Evolutionary conservation across 2,329 filamentous ascomycete genomes (phyloP).

Genomic region (Curvularia sp.): DNA sequence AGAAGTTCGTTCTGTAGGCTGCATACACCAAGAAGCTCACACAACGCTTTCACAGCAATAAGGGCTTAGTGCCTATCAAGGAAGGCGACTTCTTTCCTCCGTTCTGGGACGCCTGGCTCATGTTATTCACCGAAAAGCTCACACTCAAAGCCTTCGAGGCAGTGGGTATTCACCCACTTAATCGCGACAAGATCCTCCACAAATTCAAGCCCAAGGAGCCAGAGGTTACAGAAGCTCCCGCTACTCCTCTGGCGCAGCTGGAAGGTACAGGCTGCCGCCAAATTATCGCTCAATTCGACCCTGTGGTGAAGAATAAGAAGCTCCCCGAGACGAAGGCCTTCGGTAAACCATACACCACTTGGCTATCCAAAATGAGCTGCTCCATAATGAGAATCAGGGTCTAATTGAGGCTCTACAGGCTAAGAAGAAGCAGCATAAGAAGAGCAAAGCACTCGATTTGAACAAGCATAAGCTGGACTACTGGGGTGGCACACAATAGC

Average conservation of each 20-base stretch:
- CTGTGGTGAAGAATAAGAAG: too few relatives aligned
- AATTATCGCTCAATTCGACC: not conserved
- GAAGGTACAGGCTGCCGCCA: not conserved
- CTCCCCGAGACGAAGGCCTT: not conserved
- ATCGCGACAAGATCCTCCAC: not conserved
- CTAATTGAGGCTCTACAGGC: not conserved
- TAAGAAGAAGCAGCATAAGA: not conserved
- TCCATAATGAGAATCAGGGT: not conserved
- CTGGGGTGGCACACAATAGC: not conserved
- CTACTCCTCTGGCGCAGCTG: not conserved
- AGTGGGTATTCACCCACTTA: not conserved
- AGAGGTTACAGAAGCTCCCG: not conserved
- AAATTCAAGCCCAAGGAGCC: not conserved
- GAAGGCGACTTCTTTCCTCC: conserved; percentile 8
- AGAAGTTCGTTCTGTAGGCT: too few relatives aligned
- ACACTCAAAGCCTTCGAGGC: conserved; percentile 1
- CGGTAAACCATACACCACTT: not conserved
- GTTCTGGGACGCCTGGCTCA: conserved; percentile 4
- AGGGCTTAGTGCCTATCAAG: not conserved
- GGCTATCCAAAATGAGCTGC: not conserved
- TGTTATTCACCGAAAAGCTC: not conserved
- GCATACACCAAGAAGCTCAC: not conserved
- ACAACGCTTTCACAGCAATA: not conserved
- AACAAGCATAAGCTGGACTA: not conserved
- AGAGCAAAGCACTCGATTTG: not conserved